Evolutionary conservation across 2,329 filamentous ascomycete species (phyloP).

Genomic region (Decorospora gaudefroyi): DNA sequence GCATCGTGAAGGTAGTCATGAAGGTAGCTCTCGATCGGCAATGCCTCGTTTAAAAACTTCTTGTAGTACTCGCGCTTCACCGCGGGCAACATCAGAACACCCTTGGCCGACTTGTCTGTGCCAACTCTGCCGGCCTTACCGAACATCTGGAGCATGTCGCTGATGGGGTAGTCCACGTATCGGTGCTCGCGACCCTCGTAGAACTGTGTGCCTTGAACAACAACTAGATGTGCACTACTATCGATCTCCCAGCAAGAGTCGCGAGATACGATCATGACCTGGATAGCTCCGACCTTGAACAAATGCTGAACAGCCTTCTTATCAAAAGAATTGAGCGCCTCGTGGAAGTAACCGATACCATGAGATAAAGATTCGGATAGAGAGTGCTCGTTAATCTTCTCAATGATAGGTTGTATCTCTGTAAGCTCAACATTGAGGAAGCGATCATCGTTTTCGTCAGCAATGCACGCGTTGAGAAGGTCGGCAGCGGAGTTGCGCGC

Average conservation of each 20-base stretch:
- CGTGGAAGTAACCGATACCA: conserved; percentile 96
- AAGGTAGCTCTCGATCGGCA: conserved; percentile 93
- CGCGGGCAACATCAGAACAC: conserved; percentile 93
- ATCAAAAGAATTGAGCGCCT: conserved; percentile 84
- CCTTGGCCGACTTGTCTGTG: conserved; percentile 78
- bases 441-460: conserved; percentile 88
- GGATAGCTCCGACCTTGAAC: conserved; percentile 85
- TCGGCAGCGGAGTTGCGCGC: conserved; percentile 85
- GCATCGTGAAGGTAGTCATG: conserved; percentile 92
- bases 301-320: conserved; percentile 93
- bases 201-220: conserved; percentile 98
- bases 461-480: conserved; percentile 81
- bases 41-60: conserved; percentile 94
- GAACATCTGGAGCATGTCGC: conserved; percentile 96
- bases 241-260: conserved; percentile 97
- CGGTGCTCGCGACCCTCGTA: conserved; percentile 96
- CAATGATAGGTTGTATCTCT: conserved; percentile 80
- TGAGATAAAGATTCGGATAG: conserved; percentile 88
- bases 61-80: conserved; percentile 98
- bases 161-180: conserved; percentile 94
- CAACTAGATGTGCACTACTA: conserved; percentile 82
- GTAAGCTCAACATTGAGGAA: conserved; percentile 85
- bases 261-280: conserved; percentile 78
- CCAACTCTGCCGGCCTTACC: conserved; percentile 83
- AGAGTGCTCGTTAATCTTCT: conserved; percentile 81